phyloP scores from a whole-genome alignment of 2,329 filamentous ascomycete species.

The Gaeumannomyces sp. region DNA sequence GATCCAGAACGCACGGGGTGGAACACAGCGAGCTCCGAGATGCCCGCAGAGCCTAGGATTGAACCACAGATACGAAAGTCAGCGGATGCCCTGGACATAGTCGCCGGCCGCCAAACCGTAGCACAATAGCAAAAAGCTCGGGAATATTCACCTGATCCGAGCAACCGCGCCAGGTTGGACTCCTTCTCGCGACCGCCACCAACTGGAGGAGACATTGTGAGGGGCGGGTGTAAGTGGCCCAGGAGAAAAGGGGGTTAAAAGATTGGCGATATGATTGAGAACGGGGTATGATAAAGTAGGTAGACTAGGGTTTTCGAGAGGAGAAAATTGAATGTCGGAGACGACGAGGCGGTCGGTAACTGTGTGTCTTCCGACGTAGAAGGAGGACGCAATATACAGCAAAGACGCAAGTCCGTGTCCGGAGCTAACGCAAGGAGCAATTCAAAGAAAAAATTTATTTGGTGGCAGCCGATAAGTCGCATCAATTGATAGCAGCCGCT shows the following conservation, averaged over 20 bases:
- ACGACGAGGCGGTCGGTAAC: not conserved
- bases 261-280: not conserved
- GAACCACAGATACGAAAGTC: not conserved
- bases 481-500: too few relatives aligned
- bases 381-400: not conserved
- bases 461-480: not conserved
- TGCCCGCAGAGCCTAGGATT: conserved; percentile 75
- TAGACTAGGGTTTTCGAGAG: not conserved
- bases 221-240: not conserved
- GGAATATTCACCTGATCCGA: conserved; percentile 73
- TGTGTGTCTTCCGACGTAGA: not conserved
- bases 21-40: conserved; percentile 88
- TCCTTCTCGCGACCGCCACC: conserved; percentile 60
- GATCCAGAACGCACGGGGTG: conserved; percentile 60
- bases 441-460: not conserved
- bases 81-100: not conserved
- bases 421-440: not conserved
- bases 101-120: conserved; percentile 13
- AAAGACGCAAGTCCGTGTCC: not conserved
- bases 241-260: not conserved
- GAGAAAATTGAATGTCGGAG: too few relatives aligned
- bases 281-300: not conserved
- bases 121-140: not conserved
- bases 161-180: conserved; percentile 78
- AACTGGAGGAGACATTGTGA: conserved; percentile 54